Conservation (phyloP, 2,329 filamentous ascomycete genomes). For the Neurospora sp. region DNA sequence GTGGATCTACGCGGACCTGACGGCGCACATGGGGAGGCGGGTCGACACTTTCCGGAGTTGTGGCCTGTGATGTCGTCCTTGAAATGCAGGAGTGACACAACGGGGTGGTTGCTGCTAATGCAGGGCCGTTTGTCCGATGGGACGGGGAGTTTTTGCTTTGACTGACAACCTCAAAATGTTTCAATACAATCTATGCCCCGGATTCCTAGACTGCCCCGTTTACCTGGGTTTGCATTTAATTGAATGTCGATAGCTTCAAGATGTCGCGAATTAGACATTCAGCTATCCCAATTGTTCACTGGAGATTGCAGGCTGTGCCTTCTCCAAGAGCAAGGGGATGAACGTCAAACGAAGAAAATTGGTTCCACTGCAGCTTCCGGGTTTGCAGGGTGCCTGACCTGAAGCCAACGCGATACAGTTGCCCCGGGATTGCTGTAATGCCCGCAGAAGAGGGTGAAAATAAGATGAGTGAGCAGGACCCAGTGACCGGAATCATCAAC, state of each 20-base stretch:
- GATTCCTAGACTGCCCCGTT: not conserved
- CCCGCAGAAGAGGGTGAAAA: not conserved
- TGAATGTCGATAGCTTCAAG: not conserved
- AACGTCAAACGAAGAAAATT: not conserved
- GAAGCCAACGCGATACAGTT: not conserved
- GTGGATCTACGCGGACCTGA: not conserved
- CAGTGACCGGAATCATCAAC: not conserved
- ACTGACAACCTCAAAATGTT: not conserved
- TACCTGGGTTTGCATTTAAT: not conserved
- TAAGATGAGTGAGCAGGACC: not conserved
- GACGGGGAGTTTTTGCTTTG: not conserved
- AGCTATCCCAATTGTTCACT: not conserved
- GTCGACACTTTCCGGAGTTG: not conserved
- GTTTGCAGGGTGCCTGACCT: not conserved
- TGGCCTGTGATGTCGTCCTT: not conserved
- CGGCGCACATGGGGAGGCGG: not conserved
- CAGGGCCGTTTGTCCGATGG: not conserved
- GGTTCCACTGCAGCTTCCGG: not conserved
- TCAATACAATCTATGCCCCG: not conserved
- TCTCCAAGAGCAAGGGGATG: not conserved
- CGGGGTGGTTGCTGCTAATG: not conserved
- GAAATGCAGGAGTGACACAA: not conserved
- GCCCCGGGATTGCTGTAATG: not conserved
- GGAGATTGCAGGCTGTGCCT: not conserved
- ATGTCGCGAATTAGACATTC: not conserved